phyloP scores from a whole-genome alignment of 768 basidiomycete genomes.

The Russula virescens region DNA sequence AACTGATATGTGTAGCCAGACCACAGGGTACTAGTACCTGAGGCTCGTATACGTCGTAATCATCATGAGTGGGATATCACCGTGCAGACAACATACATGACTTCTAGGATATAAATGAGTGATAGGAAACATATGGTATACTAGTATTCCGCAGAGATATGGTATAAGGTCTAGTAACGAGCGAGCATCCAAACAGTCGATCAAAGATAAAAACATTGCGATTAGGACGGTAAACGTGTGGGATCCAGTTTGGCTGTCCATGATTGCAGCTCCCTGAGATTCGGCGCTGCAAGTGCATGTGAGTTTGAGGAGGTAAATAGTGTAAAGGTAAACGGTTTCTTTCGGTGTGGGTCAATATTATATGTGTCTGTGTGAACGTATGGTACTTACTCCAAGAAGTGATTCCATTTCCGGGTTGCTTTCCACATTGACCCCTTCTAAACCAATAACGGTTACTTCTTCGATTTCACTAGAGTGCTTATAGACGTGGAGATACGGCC shows the following conservation, averaged over 20 bases:
- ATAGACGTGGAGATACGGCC: constrained; percentile 89
- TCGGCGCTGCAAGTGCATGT: constrained; percentile 80
- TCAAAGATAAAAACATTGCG: not conserved
- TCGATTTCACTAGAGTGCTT: constrained; percentile 78
- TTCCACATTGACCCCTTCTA: constrained; percentile 80
- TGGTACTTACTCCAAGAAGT: constrained; percentile 57
- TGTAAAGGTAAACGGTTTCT: constrained; percentile 86
- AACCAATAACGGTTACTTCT: constrained; percentile 76
- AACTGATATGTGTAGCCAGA: not conserved
- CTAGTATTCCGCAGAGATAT: constrained; percentile 21
- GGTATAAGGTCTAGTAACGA: constrained; percentile 14
- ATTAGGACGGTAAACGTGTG: constrained; percentile 41
- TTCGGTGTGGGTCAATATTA: constrained; percentile 9
- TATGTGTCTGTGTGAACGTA: not conserved
- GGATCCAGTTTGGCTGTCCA: constrained; percentile 87
- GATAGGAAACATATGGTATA: constrained; percentile 22
- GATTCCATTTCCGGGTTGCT: constrained; percentile 81
- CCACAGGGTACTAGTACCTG: not conserved
- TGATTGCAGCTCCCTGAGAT: constrained; percentile 71
- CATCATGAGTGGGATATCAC: constrained; percentile 17
- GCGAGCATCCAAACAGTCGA: constrained; percentile 2
- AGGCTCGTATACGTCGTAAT: constrained; percentile 14
- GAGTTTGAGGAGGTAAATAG: constrained; percentile 91
- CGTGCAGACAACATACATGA: constrained; percentile 22
- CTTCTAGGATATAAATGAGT: constrained; percentile 24